These are phyloP conservation scores for Boletus edulis DNA, from an alignment of 768 basidiomycete genomes.

Conservation along the genomic window DNA sequence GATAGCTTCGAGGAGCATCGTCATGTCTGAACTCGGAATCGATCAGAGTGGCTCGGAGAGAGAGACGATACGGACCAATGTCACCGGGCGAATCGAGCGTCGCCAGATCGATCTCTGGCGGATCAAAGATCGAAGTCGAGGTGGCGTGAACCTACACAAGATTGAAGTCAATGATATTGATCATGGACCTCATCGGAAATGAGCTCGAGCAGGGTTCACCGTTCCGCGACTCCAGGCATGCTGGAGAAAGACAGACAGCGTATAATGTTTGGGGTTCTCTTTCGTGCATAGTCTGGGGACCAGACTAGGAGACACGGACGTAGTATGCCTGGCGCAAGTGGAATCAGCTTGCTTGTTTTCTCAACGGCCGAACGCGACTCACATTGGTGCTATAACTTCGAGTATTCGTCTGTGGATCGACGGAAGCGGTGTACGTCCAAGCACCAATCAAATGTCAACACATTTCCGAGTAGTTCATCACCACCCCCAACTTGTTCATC, in stretches of 20 bases:
- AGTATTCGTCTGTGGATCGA: conserved; percentile 16
- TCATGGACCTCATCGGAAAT: too few species aligned
- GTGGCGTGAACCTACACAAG: neutral
- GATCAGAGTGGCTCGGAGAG: neutral
- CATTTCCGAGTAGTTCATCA: neutral
- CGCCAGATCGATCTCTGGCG: conserved; percentile 13
- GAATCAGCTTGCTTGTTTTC: neutral
- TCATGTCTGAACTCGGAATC: conserved; percentile 4
- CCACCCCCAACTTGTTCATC: conserved; percentile 10
- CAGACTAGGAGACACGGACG: conserved; percentile 13
- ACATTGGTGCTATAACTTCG: conserved; percentile 16
- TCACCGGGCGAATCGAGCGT: conserved; percentile 11
- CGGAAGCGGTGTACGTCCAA: conserved; percentile 16
- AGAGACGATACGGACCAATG: neutral
- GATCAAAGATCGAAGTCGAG: conserved; percentile 15
- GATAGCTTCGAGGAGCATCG: conserved; percentile 15
- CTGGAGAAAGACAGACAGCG: conserved; percentile 6
- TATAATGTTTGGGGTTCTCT: conserved; percentile 12
- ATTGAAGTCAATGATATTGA: too few species aligned
- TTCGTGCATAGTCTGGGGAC: too few species aligned
- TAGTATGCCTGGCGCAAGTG: conserved; percentile 13
- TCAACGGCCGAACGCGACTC: neutral
- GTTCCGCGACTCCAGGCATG: conserved; percentile 18
- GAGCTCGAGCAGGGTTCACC: neutral
- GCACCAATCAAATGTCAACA: conserved; percentile 10